phyloP scores from a whole-genome alignment of 2,329 filamentous ascomycete genomes.

The Trichoderma pleuroti region DNA sequence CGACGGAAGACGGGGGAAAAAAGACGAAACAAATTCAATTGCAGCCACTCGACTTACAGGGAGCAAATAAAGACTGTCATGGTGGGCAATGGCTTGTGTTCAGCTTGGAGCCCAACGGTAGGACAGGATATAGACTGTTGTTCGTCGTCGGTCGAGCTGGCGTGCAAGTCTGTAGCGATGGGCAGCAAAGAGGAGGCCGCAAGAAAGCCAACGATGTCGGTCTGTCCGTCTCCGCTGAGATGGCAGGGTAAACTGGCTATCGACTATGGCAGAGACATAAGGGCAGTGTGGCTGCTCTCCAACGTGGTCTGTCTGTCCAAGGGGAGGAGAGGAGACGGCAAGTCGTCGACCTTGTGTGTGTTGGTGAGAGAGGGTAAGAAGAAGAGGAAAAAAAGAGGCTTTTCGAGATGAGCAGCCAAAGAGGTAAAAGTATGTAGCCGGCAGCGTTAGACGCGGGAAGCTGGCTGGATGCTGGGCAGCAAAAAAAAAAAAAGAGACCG shows the following conservation, averaged over 20 bases:
- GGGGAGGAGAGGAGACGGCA: not conserved
- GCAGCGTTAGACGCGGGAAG: not conserved
- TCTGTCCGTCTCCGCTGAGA: constrained; percentile 5
- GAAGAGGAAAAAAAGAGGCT: not conserved
- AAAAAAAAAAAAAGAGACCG: not conserved
- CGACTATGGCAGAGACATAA: constrained; percentile 14
- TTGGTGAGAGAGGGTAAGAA: not conserved
- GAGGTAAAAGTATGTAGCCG: not conserved
- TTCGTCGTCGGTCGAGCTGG: not conserved
- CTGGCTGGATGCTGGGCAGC: constrained; percentile 7
- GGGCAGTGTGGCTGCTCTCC: not conserved
- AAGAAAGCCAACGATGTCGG: constrained; percentile 1
- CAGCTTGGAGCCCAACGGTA: not conserved
- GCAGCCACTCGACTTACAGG: constrained; percentile 32
- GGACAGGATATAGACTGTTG: not conserved
- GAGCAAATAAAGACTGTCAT: constrained; percentile 43
- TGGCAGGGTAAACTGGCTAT: not conserved
- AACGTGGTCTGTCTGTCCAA: not conserved
- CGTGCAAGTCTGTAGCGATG: not conserved
- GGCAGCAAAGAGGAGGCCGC: constrained; percentile 2
- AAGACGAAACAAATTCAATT: not conserved
- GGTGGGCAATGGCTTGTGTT: constrained; percentile 24
- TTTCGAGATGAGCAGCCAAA: not conserved
- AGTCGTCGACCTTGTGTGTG: not conserved
- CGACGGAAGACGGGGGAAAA: not conserved